Evolutionary conservation across 257 asterid species (phyloP).

Genomic region (Coffea eugenioides): DNA sequence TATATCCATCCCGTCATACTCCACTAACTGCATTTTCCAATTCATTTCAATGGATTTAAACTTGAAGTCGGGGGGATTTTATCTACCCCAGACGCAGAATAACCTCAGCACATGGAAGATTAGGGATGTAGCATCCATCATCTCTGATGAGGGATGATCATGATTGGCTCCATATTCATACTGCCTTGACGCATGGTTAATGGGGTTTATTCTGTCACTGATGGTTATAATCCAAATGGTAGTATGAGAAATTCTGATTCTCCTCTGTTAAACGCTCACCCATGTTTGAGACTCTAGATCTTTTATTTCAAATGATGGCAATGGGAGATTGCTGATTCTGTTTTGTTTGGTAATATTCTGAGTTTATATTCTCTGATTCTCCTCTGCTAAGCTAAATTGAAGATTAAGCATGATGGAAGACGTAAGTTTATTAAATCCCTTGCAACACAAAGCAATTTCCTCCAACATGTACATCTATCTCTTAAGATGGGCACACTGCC

Average conservation of each 20-base stretch:
- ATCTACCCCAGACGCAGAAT: neutral
- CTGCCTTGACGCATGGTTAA: neutral
- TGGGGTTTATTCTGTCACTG: neutral
- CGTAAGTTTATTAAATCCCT: too few relatives aligned
- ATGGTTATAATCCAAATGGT: neutral
- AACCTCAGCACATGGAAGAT: neutral
- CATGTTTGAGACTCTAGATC: neutral
- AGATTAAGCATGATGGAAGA: too few relatives aligned
- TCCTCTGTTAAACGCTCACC: neutral
- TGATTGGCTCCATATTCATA: neutral
- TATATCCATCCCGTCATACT: neutral
- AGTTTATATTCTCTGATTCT: too few relatives aligned
- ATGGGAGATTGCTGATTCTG: too few relatives aligned
- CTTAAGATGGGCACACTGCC: too few relatives aligned
- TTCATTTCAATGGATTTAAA: neutral
- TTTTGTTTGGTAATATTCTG: too few relatives aligned
- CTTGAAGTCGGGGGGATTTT: neutral
- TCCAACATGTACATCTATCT: too few relatives aligned
- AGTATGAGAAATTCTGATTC: neutral
- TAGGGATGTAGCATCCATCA: neutral
- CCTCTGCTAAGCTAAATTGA: too few relatives aligned
- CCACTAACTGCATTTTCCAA: neutral
- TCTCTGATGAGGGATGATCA: neutral
- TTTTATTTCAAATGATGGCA: too few relatives aligned
- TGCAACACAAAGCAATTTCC: too few relatives aligned